These are phyloP conservation scores for Colletotrichum karsti DNA, from an alignment of 2,329 filamentous ascomycete genomes.

Conservation along the genomic window DNA sequence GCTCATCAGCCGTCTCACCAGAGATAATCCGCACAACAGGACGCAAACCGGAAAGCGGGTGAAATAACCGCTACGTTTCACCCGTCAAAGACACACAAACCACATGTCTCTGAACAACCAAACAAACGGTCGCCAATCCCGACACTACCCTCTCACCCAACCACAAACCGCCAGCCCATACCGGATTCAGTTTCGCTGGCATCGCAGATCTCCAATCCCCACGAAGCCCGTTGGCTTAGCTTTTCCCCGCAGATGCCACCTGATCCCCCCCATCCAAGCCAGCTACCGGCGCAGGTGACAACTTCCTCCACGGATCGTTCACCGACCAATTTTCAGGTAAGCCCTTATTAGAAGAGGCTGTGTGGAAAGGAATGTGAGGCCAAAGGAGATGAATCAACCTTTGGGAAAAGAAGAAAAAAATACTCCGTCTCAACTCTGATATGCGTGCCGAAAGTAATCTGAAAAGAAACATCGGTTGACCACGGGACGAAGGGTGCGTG, in stretches of 20 bases:
- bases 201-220: neutral
- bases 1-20: too few relatives aligned
- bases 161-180: neutral
- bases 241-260: neutral
- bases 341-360: too few relatives aligned
- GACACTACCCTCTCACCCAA: neutral
- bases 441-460: neutral
- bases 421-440: neutral
- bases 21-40: too few relatives aligned
- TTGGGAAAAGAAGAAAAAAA: neutral
- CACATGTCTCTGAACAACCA: neutral
- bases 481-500: conserved; percentile 2
- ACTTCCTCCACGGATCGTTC: neutral
- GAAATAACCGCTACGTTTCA: too few relatives aligned
- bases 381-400: too few relatives aligned
- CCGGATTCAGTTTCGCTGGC: neutral
- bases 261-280: neutral
- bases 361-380: neutral
- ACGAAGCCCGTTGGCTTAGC: neutral
- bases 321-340: neutral
- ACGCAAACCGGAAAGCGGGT: too few relatives aligned
- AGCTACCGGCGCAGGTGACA: neutral
- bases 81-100: neutral
- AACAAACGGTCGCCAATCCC: neutral
- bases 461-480: neutral